Conservation (phyloP, 2,329 filamentous ascomycete genomes). For the Boeremia lycopersici region DNA sequence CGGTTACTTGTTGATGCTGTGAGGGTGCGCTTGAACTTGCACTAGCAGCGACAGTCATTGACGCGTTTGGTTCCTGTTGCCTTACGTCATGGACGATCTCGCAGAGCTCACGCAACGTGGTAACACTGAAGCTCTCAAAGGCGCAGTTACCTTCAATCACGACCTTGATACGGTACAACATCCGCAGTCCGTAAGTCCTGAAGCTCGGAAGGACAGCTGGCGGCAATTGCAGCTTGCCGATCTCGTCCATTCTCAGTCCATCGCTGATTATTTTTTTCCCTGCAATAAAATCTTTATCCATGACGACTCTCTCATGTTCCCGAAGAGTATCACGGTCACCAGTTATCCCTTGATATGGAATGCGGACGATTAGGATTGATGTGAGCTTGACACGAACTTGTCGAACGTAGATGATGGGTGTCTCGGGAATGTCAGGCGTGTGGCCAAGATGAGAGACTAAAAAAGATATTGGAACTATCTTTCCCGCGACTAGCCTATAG, state of each 20-base stretch:
- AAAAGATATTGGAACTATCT: not conserved
- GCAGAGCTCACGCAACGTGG: not conserved
- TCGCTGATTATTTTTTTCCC: not conserved
- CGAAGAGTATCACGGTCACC: not conserved
- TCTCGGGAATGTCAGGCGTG: not conserved
- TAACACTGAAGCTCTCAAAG: not conserved
- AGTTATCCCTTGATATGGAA: not conserved
- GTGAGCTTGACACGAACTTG: conserved; percentile 1
- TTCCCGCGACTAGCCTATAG: not conserved
- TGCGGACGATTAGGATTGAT: not conserved
- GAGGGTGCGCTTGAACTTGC: not conserved
- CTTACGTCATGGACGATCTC: not conserved
- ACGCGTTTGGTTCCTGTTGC: not conserved
- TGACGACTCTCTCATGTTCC: not conserved
- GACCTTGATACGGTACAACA: not conserved
- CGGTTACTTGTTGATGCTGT: not conserved
- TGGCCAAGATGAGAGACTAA: not conserved
- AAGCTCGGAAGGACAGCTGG: not conserved
- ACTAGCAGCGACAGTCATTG: not conserved
- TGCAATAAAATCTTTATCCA: not conserved
- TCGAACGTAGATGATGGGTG: not conserved
- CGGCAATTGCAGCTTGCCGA: not conserved
- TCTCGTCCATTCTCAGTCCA: not conserved
- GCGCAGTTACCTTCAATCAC: not conserved
- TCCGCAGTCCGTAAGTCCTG: not conserved